Base-by-base conservation (phyloP, 129 eudicot species). In the Lactuca saligna region DNA sequence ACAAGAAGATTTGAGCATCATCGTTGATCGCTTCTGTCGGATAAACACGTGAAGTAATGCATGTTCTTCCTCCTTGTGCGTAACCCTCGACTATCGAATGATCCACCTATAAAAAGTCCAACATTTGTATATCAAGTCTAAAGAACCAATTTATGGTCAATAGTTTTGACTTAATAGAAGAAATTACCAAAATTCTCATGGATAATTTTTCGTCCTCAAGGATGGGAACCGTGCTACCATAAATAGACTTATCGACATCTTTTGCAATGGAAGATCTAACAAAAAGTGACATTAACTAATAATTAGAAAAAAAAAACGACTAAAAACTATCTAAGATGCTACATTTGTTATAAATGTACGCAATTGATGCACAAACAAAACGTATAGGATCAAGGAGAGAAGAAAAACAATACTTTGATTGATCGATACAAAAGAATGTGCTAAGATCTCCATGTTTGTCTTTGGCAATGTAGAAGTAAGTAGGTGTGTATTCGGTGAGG, bases 21-120 rank as follows among this genome's bases (percentile, higher is more conserved):
- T 71, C 78, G 17, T 80, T 57, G 8, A 87, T 76, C 0, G 89
- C 95, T 54, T 75, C 67, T 7, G 91, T 84, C 51, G 97, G 97
- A 65, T 90, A 90, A 3, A 87, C 63, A 2, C 97, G 79, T 5
- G 97, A 82, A 8, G 94, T 87, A 12, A 90, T 80, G 53, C 86
- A 74, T 8, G 88, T 66, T 61, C 95, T 69, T 61, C 97, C 97
- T 20, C 88, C 87, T 80, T 87, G 95, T 20, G 95, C 97, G 33
- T 84, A 90, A 57, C 95, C 85, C 84, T 90, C 97, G 5, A 90
- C 79, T 57, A 90, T 90, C 13, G 97, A 90, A 70, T 82, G 97
- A 82, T 90, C 97, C 72, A 90, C 95, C 83, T 79, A 3, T 11
- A 14, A 7, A 51, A 49, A 54, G 17, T 31, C 14, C 57, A 51